Conservation (phyloP, 73 alveolate species). For the Paramecium sexaurelia region DNA sequence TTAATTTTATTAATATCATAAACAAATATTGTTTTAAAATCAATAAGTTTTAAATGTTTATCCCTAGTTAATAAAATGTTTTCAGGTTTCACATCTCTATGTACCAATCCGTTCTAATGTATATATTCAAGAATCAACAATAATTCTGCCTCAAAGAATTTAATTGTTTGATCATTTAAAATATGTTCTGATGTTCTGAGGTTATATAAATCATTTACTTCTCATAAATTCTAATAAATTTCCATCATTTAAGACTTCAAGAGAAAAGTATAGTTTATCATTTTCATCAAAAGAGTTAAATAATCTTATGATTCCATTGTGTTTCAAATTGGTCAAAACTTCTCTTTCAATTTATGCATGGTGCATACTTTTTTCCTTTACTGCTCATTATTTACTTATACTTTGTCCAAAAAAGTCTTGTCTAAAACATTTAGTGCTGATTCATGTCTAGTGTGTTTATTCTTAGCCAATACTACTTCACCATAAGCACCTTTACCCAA, state of each 20-base stretch:
- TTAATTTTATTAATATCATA: background rate
- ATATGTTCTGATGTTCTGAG: background rate
- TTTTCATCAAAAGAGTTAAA: background rate
- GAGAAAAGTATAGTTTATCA: conserved; percentile 2
- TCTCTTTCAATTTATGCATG: conserved; percentile 31
- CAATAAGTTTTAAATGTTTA: conserved; percentile 35
- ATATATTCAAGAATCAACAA: conserved; percentile 8
- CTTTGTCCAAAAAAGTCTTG: background rate
- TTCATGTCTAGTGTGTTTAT: background rate
- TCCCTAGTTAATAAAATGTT: conserved; percentile 2
- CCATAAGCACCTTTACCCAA: conserved; percentile 33
- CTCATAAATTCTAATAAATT: background rate
- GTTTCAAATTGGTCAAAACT: background rate
- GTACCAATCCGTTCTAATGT: conserved; percentile 40
- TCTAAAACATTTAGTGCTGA: background rate
- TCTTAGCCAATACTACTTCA: conserved; percentile 13
- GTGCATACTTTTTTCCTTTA: conserved; percentile 11
- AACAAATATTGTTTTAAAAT: background rate
- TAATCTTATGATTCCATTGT: conserved; percentile 20
- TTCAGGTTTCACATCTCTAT: conserved; percentile 48
- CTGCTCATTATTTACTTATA: background rate
- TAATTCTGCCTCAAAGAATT: conserved; percentile 15
- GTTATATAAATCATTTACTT: background rate
- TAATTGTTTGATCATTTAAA: background rate
- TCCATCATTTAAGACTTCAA: conserved; percentile 37